phyloP scores from a whole-genome alignment of 257 asterid species.

The Solanum phureja region DNA sequence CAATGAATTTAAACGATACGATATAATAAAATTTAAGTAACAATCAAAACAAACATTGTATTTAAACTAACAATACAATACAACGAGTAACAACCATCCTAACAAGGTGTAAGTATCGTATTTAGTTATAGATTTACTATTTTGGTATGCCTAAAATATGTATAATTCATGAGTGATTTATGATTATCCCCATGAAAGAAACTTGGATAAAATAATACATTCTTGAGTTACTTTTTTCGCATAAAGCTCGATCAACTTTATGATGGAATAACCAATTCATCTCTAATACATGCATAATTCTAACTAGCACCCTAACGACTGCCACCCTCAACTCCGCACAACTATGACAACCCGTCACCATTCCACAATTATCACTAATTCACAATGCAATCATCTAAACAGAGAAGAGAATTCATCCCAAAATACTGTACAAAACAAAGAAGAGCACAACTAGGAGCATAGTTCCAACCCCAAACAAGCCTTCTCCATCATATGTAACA shows the following conservation, averaged over 20 bases:
- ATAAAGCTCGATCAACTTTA: neutral
- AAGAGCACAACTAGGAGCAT: conserved; percentile 4
- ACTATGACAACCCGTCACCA: neutral
- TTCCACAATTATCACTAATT: neutral
- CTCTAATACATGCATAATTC: neutral
- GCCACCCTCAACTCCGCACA: neutral
- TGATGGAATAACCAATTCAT: neutral
- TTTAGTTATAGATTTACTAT: neutral
- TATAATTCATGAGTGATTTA: too few species aligned
- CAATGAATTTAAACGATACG: too few species aligned
- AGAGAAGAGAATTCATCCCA: neutral
- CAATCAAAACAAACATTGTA: too few species aligned
- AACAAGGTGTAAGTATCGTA: neutral
- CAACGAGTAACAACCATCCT: too few species aligned
- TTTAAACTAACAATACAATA: neutral
- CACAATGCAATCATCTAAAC: too few species aligned
- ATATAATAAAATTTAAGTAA: too few species aligned
- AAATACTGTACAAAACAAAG: neutral
- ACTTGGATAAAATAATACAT: neutral
- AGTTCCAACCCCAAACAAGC: conserved; percentile 11
- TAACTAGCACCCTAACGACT: too few species aligned
- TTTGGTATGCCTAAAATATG: neutral
- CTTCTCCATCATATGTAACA: conserved; percentile 1
- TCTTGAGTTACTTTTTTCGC: neutral
- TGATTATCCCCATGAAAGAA: neutral